Base-by-base conservation (phyloP, 2,329 filamentous ascomycete genomes). In the Lanzia echinophila region DNA sequence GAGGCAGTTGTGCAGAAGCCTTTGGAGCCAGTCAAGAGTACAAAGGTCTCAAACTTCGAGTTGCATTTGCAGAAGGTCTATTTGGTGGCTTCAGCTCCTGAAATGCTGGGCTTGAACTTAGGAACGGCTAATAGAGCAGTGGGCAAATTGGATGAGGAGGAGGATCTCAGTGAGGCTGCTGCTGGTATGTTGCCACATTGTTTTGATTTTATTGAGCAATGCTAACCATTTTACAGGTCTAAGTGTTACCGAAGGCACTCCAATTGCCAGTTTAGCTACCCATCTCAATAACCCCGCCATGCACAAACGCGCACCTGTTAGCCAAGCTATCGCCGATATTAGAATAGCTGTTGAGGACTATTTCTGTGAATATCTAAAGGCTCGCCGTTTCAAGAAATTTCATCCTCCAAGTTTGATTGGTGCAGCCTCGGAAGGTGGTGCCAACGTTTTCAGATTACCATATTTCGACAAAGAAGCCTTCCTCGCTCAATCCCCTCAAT, bases 241-340 rank as follows among this genome's bases (percentile, higher is more conserved):
- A 22, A 69, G 60, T 52, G 62, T 75, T 44, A 66, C 70, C 62
- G 77, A 79, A 58, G 77, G 75, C 15, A 73, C 79, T 47, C 88
- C 91, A 1, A 79, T 87, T 50, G 91, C 95, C 31, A 64, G 62
- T 56, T 51, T 68, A 34, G 62, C 62, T 31, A 64, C 62, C 11
- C 87, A 82, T 57, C 82, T 97, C 70, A 87, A 95, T 76, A 96
- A 97, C 78, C 84, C 88, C 56, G 88, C 88, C 50, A 87, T 99
- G 75, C 91, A 96, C 74, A 87, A 96, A 68, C 86, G 94, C 54
- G 88, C 90, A 1, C 89, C 90, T 58, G 87, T 95, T 58, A 95
- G 94, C 73, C 89, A 95, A 69, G 90, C 91, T 56, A 90, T 90
- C 66, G 92, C 63, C 22, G 72, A 77, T 59, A 71, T 78, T 24